Evolutionary conservation across 352 stramenopile genomes (phyloP).

Genomic region (Peronospora belbahrii): DNA sequence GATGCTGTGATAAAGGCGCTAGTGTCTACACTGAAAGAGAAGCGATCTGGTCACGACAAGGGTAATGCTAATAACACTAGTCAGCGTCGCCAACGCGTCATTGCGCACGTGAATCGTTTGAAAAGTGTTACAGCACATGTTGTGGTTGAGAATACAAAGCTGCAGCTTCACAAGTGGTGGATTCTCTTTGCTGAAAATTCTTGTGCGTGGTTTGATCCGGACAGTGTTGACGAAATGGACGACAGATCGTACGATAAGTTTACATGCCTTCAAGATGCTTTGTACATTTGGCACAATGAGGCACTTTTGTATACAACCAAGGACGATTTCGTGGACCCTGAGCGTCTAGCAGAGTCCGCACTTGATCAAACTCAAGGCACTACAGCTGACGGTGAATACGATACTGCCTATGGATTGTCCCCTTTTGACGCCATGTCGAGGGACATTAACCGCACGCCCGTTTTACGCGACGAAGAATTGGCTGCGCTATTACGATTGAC

Average conservation of each 20-base stretch:
- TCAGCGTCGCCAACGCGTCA: conserved; percentile 15
- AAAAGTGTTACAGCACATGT: conserved; percentile 41
- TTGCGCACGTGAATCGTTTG: conserved; percentile 50
- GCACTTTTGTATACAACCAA: conserved; percentile 53
- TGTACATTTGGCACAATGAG: conserved; percentile 64
- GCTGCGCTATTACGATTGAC: conserved; percentile 34
- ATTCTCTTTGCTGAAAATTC: conserved; percentile 56
- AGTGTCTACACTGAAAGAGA: conserved; percentile 13
- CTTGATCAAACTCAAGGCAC: conserved; percentile 3
- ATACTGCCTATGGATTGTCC: background rate
- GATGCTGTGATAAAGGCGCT: conserved; percentile 19
- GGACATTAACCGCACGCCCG: background rate
- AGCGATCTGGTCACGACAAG: conserved; percentile 6
- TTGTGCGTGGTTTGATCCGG: conserved; percentile 55
- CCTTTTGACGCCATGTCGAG: background rate
- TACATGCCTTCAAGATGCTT: conserved; percentile 68
- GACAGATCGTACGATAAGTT: conserved; percentile 74
- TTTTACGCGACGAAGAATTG: conserved; percentile 25
- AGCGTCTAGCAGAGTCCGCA: conserved; percentile 4
- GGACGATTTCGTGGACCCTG: conserved; percentile 29
- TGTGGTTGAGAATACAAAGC: conserved; percentile 47
- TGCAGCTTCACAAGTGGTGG: conserved; percentile 76
- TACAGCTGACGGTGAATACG: conserved; percentile 1
- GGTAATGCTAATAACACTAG: conserved; percentile 7
- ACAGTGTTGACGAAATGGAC: conserved; percentile 34